phyloP scores from a whole-genome alignment of 441 rosid species.

The Aquilaria agallochum region DNA sequence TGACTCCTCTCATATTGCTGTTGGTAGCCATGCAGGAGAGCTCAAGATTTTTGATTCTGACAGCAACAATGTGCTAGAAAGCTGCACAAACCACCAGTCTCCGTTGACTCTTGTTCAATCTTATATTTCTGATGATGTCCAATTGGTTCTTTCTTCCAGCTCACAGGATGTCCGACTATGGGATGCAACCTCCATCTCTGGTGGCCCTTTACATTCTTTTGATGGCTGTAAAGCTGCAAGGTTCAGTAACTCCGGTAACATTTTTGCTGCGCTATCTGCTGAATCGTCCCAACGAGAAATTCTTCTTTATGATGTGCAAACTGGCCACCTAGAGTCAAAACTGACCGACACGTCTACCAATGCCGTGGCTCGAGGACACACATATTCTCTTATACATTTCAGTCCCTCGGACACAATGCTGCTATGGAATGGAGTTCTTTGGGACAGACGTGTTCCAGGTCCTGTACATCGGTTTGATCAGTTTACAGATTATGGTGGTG shows the following conservation, averaged over 20 bases:
- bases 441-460: constrained; percentile 74
- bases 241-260: constrained; percentile 81
- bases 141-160: constrained; percentile 86
- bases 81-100: constrained; percentile 73
- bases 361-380: constrained; percentile 68
- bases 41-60: constrained; percentile 72
- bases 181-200: constrained; percentile 73
- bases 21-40: constrained; percentile 90
- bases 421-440: constrained; percentile 92
- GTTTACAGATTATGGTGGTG: constrained; percentile 95
- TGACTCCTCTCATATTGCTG: constrained; percentile 78
- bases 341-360: constrained; percentile 55
- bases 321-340: constrained; percentile 49
- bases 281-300: constrained; percentile 70
- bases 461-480: constrained; percentile 82
- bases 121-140: constrained; percentile 52
- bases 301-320: constrained; percentile 83
- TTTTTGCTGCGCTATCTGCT: constrained; percentile 67
- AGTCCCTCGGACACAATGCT: constrained; percentile 84
- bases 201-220: constrained; percentile 73
- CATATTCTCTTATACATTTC: constrained; percentile 82
- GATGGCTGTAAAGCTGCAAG: constrained; percentile 90
- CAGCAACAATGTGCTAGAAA: constrained; percentile 68
- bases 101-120: constrained; percentile 82
- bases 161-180: constrained; percentile 82